Conservation (phyloP, 805 yeast species). For the Yarrowia osloensis region DNA sequence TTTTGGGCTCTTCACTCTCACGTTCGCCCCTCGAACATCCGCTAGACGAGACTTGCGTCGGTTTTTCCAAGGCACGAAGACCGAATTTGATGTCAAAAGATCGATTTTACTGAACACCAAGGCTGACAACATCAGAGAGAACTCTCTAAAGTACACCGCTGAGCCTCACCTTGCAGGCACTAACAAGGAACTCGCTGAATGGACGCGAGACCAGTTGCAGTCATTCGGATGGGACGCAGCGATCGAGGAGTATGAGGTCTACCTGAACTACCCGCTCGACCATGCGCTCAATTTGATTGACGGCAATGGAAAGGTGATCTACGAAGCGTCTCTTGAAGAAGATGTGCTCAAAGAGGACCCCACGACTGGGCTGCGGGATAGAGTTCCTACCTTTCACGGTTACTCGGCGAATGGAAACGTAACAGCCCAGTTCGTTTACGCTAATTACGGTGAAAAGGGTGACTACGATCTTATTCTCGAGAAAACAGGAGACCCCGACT, state of each 20-base stretch:
- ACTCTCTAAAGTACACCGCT: slow-evolving; percentile 56
- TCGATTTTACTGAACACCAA: slow-evolving; percentile 51
- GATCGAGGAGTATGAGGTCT: slow-evolving; percentile 62
- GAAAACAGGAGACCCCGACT: slow-evolving; percentile 47
- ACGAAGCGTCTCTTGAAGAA: slow-evolving; percentile 56
- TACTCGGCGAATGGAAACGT: slow-evolving; percentile 76
- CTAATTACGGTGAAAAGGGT: slow-evolving; percentile 64
- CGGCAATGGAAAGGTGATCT: slow-evolving; percentile 43
- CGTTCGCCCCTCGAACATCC: slow-evolving; percentile 83
- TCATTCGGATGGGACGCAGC: slow-evolving; percentile 60
- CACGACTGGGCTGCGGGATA: slow-evolving; percentile 48
- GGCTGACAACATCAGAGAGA: slow-evolving; percentile 47
- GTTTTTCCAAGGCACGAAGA: slow-evolving; percentile 52
- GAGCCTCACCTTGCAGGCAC: slow-evolving; percentile 59
- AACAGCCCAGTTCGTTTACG: slow-evolving; percentile 64
- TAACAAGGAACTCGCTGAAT: slow-evolving; percentile 48
- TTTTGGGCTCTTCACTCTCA: slow-evolving; percentile 59
- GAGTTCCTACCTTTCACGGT: slow-evolving; percentile 73
- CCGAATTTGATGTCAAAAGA: slow-evolving; percentile 59
- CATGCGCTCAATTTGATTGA: slow-evolving; percentile 52
- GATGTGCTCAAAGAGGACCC: slow-evolving; percentile 57
- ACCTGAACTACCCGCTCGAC: slow-evolving; percentile 62
- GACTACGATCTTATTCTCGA: slow-evolving; percentile 56
- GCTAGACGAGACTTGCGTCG: slow-evolving; percentile 77
- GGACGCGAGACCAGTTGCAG: slow-evolving; percentile 59